Evolutionary conservation across 2,329 filamentous ascomycete species (phyloP).

Genomic region (Cladosporium phlei): DNA sequence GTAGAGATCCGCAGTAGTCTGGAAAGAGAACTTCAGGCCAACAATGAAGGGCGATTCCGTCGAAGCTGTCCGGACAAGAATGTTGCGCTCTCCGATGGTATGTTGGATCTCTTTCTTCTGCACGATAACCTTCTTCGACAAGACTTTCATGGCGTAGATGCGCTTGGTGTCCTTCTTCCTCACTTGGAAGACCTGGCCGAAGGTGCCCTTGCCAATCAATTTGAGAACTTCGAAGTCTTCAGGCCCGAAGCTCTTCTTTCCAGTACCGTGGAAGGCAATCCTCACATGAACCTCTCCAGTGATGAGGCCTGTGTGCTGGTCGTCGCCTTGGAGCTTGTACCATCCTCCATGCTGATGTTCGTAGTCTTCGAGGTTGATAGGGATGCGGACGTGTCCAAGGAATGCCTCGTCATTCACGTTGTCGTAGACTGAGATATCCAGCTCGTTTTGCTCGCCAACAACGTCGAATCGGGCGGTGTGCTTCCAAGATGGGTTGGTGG

Average conservation of each 20-base stretch:
- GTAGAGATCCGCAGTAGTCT: slow-evolving; percentile 93
- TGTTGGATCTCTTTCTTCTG: slow-evolving; percentile 99
- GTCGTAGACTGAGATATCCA: slow-evolving; percentile 93
- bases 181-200: slow-evolving; percentile 97
- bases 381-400: slow-evolving; percentile 81
- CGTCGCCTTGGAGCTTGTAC: slow-evolving; percentile 75
- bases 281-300: slow-evolving; percentile 84
- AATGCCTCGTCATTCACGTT: slow-evolving; percentile 81
- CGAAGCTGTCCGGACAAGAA: slow-evolving; percentile 91
- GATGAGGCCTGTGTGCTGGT: slow-evolving; percentile 58
- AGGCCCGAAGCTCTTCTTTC: slow-evolving; percentile 87
- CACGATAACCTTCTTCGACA: slow-evolving; percentile 99
- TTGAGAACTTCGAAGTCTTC: slow-evolving; percentile 95
- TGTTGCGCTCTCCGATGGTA: slow-evolving; percentile 94
- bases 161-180: slow-evolving; percentile 93
- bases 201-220: slow-evolving; percentile 95
- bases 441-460: slow-evolving; percentile 80
- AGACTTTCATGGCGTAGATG: slow-evolving; percentile 98
- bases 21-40: slow-evolving; percentile 96
- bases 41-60: slow-evolving; percentile 97
- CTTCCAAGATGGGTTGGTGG: slow-evolving; percentile 90
- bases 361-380: slow-evolving; percentile 63
- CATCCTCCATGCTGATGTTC: slow-evolving; percentile 74
- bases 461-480: slow-evolving; percentile 95
- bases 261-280: slow-evolving; percentile 77